Base-by-base conservation (phyloP, 164 flowering plant genomes). In the Cinnamomum micranthum region DNA sequence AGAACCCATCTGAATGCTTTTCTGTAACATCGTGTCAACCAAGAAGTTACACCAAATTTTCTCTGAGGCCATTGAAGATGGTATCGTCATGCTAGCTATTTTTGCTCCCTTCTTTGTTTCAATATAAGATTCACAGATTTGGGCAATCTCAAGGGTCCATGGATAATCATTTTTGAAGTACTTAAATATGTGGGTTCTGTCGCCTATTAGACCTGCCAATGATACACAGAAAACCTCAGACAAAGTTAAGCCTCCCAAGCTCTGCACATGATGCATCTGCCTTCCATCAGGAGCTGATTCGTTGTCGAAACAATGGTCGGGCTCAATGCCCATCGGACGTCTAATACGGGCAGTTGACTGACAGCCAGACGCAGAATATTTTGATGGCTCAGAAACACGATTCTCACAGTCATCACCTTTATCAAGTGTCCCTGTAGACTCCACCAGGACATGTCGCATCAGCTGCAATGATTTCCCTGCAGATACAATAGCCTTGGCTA, bases 381-480 rank as follows among this genome's bases (percentile, higher is more conserved):
- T 59, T 65, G 50, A 50, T 65, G 25, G 13, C 9, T 78, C 80
- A 74, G 50, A 78, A 75, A 23, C 77, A 73, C 74, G 82, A 76
- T 35, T 71, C 13, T 75, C 81, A 67, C 33, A 55, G 68, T 77
- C 78, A 71, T 60, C 74, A 66, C 51, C 71, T 77, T 76, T 68
- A 3, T 71, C 70, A 73, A 80, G 77, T 68, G 51, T 35, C 15
- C 55, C 65, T 65, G 68, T 59, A 35, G 41, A 68, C 22, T 68
- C 80, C 66, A 22, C 24, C 12, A 86, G 87, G 72, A 88, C 80
- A 84, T 94, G 93, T 59, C 82, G 85, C 59, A 96, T 88, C 78
- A 94, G 85, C 87, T 91, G 95, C 85, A 94, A 82, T 23, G 99
- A 96, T 80, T 96, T 96, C 68, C 99, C 99, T 71, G 98, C 97